Evolutionary conservation across 108 stramenopile species (phyloP).

Genomic region (Cyclotella choctawhatcheeana): DNA sequence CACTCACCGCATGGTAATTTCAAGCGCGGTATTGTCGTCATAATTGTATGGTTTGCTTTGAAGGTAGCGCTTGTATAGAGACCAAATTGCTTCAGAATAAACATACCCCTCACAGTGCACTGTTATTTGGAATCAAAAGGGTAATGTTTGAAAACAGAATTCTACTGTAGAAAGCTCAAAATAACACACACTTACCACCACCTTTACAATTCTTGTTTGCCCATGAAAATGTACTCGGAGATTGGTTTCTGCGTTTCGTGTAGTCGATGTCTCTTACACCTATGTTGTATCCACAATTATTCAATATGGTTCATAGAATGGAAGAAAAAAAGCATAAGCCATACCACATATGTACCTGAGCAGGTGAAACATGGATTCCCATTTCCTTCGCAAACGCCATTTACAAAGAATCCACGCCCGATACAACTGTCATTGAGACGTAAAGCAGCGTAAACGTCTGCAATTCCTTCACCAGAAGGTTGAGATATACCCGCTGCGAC

Average conservation of each 20-base stretch:
- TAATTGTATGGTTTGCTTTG: conserved; percentile 12
- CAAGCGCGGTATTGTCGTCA: conserved; percentile 31
- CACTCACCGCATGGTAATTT: conserved; percentile 30
- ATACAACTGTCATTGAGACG: conserved; percentile 34
- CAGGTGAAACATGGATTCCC: conserved; percentile 5
- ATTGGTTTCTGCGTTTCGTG: background rate
- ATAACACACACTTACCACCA: background rate
- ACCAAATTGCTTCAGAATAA: conserved; percentile 37
- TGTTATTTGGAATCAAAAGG: background rate
- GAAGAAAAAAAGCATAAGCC: background rate
- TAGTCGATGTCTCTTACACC: conserved; percentile 34
- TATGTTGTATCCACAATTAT: background rate
- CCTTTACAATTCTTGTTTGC: conserved; percentile 9
- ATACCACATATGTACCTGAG: conserved; percentile 14
- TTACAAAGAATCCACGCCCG: conserved; percentile 20
- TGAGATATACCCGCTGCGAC: conserved; percentile 24
- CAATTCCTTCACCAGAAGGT: conserved; percentile 43
- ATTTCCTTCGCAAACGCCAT: background rate
- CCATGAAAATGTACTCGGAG: conserved; percentile 9
- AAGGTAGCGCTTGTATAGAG: conserved; percentile 19
- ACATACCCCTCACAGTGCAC: conserved; percentile 25
- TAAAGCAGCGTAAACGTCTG: conserved; percentile 36
- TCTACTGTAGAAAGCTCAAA: too few species aligned
- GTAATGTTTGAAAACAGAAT: background rate
- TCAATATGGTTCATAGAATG: background rate